Percentiles rank a stretch among this genome's conserved stretches.
Conservation (phyloP, 345 rosid genomes). For the Eucalyptus shirleyi region DNA sequence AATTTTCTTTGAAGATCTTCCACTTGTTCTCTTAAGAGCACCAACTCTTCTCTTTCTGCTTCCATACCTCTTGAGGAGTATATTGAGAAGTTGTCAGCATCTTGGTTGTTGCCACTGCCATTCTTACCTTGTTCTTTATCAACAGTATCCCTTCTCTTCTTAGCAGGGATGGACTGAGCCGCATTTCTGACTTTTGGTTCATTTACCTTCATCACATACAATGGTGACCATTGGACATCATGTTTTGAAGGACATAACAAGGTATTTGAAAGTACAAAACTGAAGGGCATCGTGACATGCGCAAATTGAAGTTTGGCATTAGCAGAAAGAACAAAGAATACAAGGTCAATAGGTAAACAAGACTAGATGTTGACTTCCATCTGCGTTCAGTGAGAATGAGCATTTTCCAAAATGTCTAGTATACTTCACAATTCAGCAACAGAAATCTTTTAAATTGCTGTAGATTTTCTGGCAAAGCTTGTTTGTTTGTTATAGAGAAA, state of each 20-base stretch:
- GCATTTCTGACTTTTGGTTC: slow-evolving; percentile 54
- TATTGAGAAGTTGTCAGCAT: slow-evolving; percentile 25
- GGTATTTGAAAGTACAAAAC: neutral
- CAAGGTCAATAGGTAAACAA: neutral
- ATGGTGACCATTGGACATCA: neutral
- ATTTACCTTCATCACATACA: slow-evolving; percentile 10
- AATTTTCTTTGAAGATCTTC: slow-evolving; percentile 61
- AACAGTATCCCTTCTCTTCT: slow-evolving; percentile 53
- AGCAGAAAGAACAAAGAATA: neutral
- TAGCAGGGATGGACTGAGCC: slow-evolving; percentile 42
- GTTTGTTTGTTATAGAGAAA: neutral
- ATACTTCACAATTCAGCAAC: neutral
- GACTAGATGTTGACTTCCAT: neutral
- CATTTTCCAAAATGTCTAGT: neutral
- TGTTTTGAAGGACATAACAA: neutral
- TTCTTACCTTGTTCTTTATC: slow-evolving; percentile 30
- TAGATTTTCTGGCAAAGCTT: neutral
- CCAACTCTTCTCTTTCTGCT: slow-evolving; percentile 50
- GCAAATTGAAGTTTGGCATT: neutral
- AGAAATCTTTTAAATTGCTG: neutral
- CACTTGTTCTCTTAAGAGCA: slow-evolving; percentile 53
- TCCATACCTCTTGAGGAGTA: slow-evolving; percentile 41
- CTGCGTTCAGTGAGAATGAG: neutral
- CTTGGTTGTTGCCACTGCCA: slow-evolving; percentile 25
- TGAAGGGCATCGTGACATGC: neutral